Base-by-base conservation (phyloP, 2,329 filamentous ascomycete species). In the Dactylellina parvicollis region DNA sequence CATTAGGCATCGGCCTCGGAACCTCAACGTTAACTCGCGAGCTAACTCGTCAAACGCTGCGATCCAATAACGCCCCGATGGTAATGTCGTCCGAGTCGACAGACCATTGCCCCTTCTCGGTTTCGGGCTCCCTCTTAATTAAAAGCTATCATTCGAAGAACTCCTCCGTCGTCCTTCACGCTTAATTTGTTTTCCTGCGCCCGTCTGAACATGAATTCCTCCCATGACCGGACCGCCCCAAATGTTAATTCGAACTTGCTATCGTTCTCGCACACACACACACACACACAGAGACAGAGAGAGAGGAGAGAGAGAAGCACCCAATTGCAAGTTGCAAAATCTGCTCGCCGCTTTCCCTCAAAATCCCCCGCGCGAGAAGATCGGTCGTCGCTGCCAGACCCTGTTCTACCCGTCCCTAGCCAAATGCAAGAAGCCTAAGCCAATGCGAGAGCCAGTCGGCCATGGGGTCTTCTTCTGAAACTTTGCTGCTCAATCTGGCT, bases 111-210 rank as follows among this genome's bases (percentile, higher is more conserved):
- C 30, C 40, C 26, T 49, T 52, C 47, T 62, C 42, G 28, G 59
- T 30, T 38, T 72, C 59, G 59, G 65, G 50, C 67, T 57, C 50
- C 57, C 24, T 57, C 59, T 47, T 59, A 50, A 62, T 47, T 59
- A 50, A 62, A 72, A 57, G 44, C 52, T 34, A 59, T 72, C 59
- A 18, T 46, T 72, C 59, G 67, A 64, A 72, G 67, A 72, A 72
- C 67, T 72, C 67, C 67, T 72, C 67, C 67, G 36, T 72, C 40
- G 66, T 44, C 60, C 47, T 50, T 55, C 57, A 55, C 49, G 44
- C 49, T 59, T 64, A 59, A 34, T 52, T 36, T 62, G 55, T 70
- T 62, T 46, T 54, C 26, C 38, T 16, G n/a, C 38, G 10, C 26
- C 16, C 28, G 54, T 26, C n/a, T n/a, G n/a, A n/a, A n/a, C 24